Evolutionary conservation across 1,284 basidiomycete species (phyloP).

Genomic region (Amylostereum areolatum): DNA sequence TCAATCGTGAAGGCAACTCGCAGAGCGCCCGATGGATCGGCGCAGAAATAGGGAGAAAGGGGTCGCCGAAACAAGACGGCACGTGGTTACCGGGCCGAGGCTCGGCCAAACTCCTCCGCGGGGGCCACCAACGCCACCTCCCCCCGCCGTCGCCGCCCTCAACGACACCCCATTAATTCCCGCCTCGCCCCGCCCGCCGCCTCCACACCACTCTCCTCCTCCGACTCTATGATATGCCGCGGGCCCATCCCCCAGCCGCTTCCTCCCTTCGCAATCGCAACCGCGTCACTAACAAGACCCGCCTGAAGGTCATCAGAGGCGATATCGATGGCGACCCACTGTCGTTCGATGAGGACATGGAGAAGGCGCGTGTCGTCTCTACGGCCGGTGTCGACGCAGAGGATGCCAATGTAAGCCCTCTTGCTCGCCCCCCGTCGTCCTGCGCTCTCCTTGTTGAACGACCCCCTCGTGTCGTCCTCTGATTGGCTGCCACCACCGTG

Average conservation of each 20-base stretch:
- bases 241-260: not conserved
- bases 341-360: constrained; percentile 75
- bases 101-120: too few species aligned
- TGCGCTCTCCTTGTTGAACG: constrained; percentile 37
- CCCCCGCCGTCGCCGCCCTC: too few species aligned
- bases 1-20: too few species aligned
- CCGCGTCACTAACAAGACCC: not conserved
- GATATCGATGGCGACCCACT: constrained; percentile 72
- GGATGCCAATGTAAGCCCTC: constrained; percentile 75
- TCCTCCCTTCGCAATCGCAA: not conserved
- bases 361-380: constrained; percentile 43
- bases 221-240: not conserved
- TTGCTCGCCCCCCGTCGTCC: constrained; percentile 29
- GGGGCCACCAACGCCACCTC: too few species aligned
- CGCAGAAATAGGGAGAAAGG: too few species aligned
- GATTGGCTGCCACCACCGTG: constrained; percentile 39
- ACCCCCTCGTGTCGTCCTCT: constrained; percentile 35
- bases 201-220: not conserved
- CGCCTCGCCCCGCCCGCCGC: not conserved
- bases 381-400: constrained; percentile 78
- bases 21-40: too few species aligned
- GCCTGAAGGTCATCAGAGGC: constrained; percentile 62
- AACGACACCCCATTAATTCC: too few species aligned
- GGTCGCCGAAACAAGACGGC: too few species aligned
- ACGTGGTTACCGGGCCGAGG: too few species aligned